These are phyloP conservation scores for Aspergillus spinulosporus DNA, from an alignment of 2,329 filamentous ascomycete species.

Conservation along the genomic window DNA sequence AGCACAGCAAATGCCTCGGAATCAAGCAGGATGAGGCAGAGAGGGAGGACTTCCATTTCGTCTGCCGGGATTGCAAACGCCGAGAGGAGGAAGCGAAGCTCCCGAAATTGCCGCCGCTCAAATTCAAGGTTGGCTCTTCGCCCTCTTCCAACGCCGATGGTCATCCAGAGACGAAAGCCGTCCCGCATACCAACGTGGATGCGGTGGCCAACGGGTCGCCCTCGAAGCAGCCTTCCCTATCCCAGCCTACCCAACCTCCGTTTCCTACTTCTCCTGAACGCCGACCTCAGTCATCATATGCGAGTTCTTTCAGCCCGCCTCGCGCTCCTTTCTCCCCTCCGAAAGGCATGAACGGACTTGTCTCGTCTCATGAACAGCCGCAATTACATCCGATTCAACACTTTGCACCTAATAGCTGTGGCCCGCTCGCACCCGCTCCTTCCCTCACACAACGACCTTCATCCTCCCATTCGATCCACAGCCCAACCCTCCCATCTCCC, in stretches of 20 bases:
- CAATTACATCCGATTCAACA: slow-evolving; percentile 32
- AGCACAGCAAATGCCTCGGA: slow-evolving; percentile 88
- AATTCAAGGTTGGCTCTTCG: slow-evolving; percentile 56
- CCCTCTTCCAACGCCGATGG: slow-evolving; percentile 32
- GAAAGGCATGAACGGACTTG: slow-evolving; percentile 31
- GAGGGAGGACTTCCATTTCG: slow-evolving; percentile 79
- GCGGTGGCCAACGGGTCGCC: slow-evolving; percentile 25
- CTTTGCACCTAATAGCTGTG: slow-evolving; percentile 29
- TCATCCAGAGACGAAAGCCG: slow-evolving; percentile 21
- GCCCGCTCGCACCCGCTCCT: slow-evolving; percentile 24
- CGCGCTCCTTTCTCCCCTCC: slow-evolving; percentile 37
- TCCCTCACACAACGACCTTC: slow-evolving; percentile 42
- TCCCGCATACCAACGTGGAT: slow-evolving; percentile 29
- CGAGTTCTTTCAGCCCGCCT: slow-evolving; percentile 29
- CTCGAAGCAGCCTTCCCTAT: slow-evolving; percentile 22
- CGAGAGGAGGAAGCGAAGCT: slow-evolving; percentile 63
- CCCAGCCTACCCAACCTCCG: slow-evolving; percentile 15
- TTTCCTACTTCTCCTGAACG: slow-evolving; percentile 33
- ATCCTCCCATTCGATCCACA: slow-evolving; percentile 43
- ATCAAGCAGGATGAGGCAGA: slow-evolving; percentile 79
- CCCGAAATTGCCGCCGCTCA: slow-evolving; percentile 63
- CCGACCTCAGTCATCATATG: slow-evolving; percentile 28
- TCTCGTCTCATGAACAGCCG: slow-evolving; percentile 27
- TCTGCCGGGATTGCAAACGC: slow-evolving; percentile 77
- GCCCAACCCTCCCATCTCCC: slow-evolving; percentile 38